Percentiles rank a stretch among this genome's conserved stretches.
Conservation (phyloP, 208 protist genomes). For the Porcisia deanei region DNA sequence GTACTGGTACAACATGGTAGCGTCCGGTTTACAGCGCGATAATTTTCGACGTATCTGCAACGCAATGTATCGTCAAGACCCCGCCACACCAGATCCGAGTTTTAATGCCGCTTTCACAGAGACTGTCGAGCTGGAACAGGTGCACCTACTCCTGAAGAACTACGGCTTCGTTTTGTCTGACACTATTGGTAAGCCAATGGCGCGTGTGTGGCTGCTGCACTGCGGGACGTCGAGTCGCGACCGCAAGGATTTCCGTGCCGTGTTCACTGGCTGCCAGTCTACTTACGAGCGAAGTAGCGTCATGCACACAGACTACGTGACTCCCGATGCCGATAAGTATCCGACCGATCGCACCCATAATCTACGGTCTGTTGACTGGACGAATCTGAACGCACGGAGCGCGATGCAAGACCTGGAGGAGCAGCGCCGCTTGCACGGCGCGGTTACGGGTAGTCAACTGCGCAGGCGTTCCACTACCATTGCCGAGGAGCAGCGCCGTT, state of each 20-base stretch:
- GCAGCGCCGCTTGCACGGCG: slow-evolving; percentile 18
- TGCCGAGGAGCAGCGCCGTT: slow-evolving; percentile 21
- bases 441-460: slow-evolving; percentile 1
- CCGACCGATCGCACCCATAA: slow-evolving; percentile 66
- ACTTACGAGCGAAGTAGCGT: slow-evolving; percentile 51
- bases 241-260: slow-evolving; percentile 64
- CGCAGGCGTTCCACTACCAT: slow-evolving; percentile 27
- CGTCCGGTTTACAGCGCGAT: slow-evolving; percentile 68
- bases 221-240: slow-evolving; percentile 37
- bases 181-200: slow-evolving; percentile 50
- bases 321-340: slow-evolving; percentile 56
- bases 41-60: slow-evolving; percentile 79
- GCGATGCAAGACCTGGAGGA: slow-evolving; percentile 35
- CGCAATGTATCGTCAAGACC: slow-evolving; percentile 66
- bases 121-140: slow-evolving; percentile 50
- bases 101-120: slow-evolving; percentile 37
- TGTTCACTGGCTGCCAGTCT: slow-evolving; percentile 78
- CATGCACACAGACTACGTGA: slow-evolving; percentile 65
- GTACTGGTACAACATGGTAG: slow-evolving; percentile 90
- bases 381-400: slow-evolving; percentile 45
- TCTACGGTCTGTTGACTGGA: slow-evolving; percentile 69
- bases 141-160: slow-evolving; percentile 58
- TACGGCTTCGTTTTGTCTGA: slow-evolving; percentile 62
- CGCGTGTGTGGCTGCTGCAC: slow-evolving; percentile 68
- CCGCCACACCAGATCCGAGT: slow-evolving; percentile 30